These are phyloP conservation scores for Erigeron philadelphicus DNA, from an alignment of 140 eudicot species.

Conservation along the genomic window DNA sequence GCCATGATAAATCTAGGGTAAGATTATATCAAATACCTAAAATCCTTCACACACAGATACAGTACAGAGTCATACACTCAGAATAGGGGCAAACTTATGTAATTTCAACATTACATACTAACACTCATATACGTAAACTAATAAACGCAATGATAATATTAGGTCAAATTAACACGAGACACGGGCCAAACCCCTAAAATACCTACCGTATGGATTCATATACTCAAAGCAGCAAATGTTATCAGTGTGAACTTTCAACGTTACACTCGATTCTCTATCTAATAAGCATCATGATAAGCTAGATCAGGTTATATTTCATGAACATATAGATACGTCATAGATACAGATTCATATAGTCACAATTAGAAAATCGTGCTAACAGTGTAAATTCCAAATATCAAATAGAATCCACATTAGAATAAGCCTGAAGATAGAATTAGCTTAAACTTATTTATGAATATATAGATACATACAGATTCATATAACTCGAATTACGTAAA, in stretches of 20 bases:
- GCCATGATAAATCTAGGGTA: neutral
- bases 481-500: neutral
- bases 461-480: neutral
- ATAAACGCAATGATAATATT: neutral
- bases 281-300: neutral
- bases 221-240: neutral
- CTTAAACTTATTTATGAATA: slow-evolving; percentile 15
- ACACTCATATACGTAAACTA: neutral
- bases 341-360: neutral
- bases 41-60: neutral
- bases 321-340: neutral
- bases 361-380: neutral
- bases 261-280: too few relatives aligned
- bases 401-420: slow-evolving; percentile 6
- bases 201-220: neutral
- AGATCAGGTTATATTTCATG: slow-evolving; percentile 1
- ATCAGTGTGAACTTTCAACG: too few relatives aligned
- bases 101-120: neutral
- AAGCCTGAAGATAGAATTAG: slow-evolving; percentile 17
- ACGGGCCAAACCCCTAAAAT: too few relatives aligned
- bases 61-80: too few relatives aligned
- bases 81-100: neutral
- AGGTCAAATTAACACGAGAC: neutral
- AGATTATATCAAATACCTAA: neutral
- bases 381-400: neutral